A percentile compares a stretch with the other conserved stretches of the same genome.
These are phyloP conservation scores for Rhizopus arrhizus DNA, from an alignment of 371 early-diverging fungal genomes.

Conservation along the genomic window DNA sequence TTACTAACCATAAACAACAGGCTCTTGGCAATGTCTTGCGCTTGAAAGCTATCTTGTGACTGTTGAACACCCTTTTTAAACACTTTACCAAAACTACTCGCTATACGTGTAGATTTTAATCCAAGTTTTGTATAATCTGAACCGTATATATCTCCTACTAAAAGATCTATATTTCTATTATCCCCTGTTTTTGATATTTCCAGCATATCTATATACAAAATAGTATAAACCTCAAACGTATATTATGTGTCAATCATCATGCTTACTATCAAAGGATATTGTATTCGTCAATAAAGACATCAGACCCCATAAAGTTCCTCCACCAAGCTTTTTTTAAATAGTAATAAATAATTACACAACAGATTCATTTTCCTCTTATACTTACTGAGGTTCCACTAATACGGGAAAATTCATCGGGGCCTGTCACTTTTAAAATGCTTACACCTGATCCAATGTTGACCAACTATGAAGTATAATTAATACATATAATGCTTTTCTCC, in stretches of 20 bases:
- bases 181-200: conserved; percentile 90
- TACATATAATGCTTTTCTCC: neutral
- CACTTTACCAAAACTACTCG: conserved; percentile 94
- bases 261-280: conserved; percentile 80
- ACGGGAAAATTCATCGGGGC: conserved; percentile 74
- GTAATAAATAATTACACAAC: neutral
- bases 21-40: conserved; percentile 86
- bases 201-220: conserved; percentile 77
- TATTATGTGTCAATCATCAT: neutral
- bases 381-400: conserved; percentile 91
- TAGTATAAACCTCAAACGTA: neutral
- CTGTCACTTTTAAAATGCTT: conserved; percentile 83
- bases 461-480: conserved; percentile 39
- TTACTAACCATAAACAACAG: conserved; percentile 93
- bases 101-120: conserved; percentile 88
- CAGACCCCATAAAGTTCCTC: conserved; percentile 97
- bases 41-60: conserved; percentile 61
- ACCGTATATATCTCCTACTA: conserved; percentile 97
- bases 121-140: conserved; percentile 84
- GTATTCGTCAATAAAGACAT: conserved; percentile 83
- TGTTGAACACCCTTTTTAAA: conserved; percentile 77
- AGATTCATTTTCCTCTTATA: conserved; percentile 4
- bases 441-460: conserved; percentile 95
- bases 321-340: conserved; percentile 71
- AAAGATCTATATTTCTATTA: conserved; percentile 90